Conservation (phyloP, 805 yeast genomes). For the Saturnispora kantuleensis region DNA sequence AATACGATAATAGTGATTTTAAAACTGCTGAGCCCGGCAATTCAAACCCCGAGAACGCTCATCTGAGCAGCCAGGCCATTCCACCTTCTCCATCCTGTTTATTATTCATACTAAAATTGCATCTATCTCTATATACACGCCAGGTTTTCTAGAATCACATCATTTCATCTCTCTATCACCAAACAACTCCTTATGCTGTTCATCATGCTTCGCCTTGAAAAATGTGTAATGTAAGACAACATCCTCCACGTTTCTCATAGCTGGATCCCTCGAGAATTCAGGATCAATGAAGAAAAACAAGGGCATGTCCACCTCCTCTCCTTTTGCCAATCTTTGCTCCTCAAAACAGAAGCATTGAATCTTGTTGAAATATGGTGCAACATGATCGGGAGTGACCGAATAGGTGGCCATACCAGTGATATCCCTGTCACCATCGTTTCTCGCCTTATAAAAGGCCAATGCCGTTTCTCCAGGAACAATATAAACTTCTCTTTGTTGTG, state of each 20-base stretch:
- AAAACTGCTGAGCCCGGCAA: too few species aligned
- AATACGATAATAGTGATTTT: too few species aligned
- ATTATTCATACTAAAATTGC: background rate
- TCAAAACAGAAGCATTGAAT: conserved; percentile 98
- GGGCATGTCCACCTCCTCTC: conserved; percentile 99
- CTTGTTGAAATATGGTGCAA: conserved; percentile 92
- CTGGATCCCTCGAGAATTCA: conserved; percentile 86
- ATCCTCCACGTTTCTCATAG: conserved; percentile 84
- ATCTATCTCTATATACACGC: background rate
- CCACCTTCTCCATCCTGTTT: background rate
- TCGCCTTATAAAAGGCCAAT: conserved; percentile 87
- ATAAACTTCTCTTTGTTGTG: conserved; percentile 87
- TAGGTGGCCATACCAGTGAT: conserved; percentile 98
- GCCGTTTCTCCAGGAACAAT: conserved; percentile 98
- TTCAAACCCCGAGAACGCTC: too few species aligned
- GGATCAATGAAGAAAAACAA: conserved; percentile 95
- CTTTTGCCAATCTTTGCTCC: conserved; percentile 87
- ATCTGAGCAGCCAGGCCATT: too few species aligned
- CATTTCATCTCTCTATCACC: conserved; percentile 15
- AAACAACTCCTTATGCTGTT: conserved; percentile 20
- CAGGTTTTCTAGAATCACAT: background rate
- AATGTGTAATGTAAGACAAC: conserved; percentile 87
- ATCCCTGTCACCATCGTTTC: conserved; percentile 74
- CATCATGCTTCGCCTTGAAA: conserved; percentile 48
- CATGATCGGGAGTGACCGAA: conserved; percentile 92